Percentiles rank a stretch among this genome's conserved stretches.
These are phyloP conservation scores for Leptosphaerulina australis DNA, from an alignment of 2,329 filamentous ascomycete species.

Conservation along the genomic window DNA sequence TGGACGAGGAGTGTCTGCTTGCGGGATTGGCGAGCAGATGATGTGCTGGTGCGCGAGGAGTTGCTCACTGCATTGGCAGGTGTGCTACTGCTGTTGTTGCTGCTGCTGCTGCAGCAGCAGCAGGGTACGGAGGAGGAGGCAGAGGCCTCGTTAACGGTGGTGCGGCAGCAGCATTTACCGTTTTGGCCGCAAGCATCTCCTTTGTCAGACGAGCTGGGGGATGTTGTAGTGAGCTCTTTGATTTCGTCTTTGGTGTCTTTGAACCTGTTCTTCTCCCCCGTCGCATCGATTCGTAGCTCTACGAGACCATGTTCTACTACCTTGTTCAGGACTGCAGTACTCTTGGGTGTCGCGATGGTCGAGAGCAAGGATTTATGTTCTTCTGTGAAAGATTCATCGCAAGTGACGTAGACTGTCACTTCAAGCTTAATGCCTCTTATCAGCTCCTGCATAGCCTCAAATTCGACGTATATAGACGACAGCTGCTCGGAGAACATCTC, in stretches of 20 bases:
- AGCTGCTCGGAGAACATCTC: slow-evolving; percentile 61
- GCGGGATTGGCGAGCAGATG: slow-evolving; percentile 14
- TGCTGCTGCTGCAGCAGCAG: slow-evolving; percentile 31
- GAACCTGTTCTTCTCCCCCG: slow-evolving; percentile 23
- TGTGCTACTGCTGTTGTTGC: no score
- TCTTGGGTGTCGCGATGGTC: slow-evolving; percentile 28
- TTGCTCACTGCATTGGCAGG: background rate
- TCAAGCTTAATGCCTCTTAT: slow-evolving; percentile 54
- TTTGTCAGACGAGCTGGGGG: slow-evolving; percentile 2
- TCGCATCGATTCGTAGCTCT: slow-evolving; percentile 24
- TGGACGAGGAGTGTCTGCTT: slow-evolving; percentile 35
- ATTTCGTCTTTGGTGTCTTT: slow-evolving; percentile 26
- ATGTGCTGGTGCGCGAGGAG: slow-evolving; percentile 11
- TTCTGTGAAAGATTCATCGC: slow-evolving; percentile 56
- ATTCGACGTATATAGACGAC: slow-evolving; percentile 52
- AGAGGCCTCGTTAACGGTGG: slow-evolving; percentile 49
- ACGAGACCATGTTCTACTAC: slow-evolving; percentile 23
- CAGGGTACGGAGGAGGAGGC: slow-evolving; percentile 16
- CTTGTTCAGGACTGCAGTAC: slow-evolving; percentile 1
- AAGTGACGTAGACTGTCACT: slow-evolving; percentile 62
- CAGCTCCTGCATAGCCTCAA: slow-evolving; percentile 47
- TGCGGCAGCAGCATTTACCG: slow-evolving; percentile 57
- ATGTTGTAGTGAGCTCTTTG: slow-evolving; percentile 3
- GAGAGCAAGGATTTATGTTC: slow-evolving; percentile 45
- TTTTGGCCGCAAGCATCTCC: slow-evolving; percentile 38